Conservation (phyloP, 2,329 filamentous ascomycete genomes). For the Aureobasidium namibiae region DNA sequence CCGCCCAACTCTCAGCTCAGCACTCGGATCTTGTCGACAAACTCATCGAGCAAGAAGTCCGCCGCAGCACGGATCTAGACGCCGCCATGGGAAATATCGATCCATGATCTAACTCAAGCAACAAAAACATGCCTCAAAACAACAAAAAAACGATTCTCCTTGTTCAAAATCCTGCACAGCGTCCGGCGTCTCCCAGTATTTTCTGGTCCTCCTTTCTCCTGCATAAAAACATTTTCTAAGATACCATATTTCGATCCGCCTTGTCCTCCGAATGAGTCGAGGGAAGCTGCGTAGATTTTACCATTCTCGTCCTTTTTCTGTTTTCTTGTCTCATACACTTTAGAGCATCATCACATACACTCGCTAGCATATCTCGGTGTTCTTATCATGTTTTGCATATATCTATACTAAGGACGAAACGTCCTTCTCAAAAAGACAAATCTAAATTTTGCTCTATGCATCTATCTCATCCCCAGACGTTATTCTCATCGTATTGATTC, state of each 20-base stretch:
- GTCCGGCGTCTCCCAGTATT: slow-evolving; percentile 1
- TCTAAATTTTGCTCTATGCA: neutral
- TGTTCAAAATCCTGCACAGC: neutral
- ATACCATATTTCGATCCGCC: slow-evolving; percentile 9
- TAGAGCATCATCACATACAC: neutral
- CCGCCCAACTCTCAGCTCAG: neutral
- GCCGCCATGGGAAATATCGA: neutral
- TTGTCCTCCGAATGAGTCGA: slow-evolving; percentile 5
- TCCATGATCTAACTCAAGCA: neutral
- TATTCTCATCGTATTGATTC: too few relatives aligned
- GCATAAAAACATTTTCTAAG: slow-evolving; percentile 8
- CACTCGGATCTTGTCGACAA: slow-evolving; percentile 38
- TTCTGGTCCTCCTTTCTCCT: neutral
- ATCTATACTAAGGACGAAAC: neutral
- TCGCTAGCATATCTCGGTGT: neutral
- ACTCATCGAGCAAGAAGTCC: slow-evolving; percentile 38
- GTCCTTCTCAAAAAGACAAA: neutral
- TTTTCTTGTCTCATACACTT: neutral
- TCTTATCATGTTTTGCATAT: neutral
- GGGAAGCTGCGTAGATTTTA: slow-evolving; percentile 3
- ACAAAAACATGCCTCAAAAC: neutral
- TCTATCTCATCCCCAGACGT: neutral
- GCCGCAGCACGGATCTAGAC: slow-evolving; percentile 18
- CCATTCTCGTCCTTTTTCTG: neutral
- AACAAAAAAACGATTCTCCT: neutral